Base-by-base conservation (phyloP, 78 protist species). In the Tieghemostelium lacteum region DNA sequence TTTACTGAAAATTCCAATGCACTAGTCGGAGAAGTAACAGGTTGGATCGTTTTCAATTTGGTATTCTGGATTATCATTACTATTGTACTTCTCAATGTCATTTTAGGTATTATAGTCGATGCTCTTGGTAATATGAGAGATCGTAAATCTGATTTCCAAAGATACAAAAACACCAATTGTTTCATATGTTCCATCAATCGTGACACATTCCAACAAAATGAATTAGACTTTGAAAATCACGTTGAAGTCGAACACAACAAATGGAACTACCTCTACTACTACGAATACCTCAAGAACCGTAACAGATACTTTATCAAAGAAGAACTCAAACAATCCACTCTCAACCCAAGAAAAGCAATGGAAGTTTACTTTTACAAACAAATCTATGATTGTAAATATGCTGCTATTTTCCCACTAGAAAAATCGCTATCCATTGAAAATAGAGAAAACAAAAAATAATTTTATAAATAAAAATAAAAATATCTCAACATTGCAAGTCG, bases 31-130 rank as follows among this genome's bases (percentile, higher is more conserved):
- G 5, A 29, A 14, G 42, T 69, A 20, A 34, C 69, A 17, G 91
- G 61, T 10, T 83, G 91, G 91, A 83, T 78, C 24, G 91, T 69
- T 12, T 83, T 49, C 31, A 65, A 70, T 66, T 49, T 88, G 6
- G 58, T 76, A 1, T 75, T 77, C 54, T 88, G 75, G 22, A 60
- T 88, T 0, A 26, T 88, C 2, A 50, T 75, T 1, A 24, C 88
- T 1, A 34, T 88, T 4, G 37, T 88, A 0, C 28, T 88, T 7
- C 34, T 88, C 22, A 88, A 88, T 71, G 87, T 88, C 31, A 70
- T 88, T 31, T 67, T 88, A 3, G 93, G 88, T 88, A 88, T 88
- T 52, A 88, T 88, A 14, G 93, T 88, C 49, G 93, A 88, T 71
- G 73, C 93, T 0, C 73, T 88, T 65, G 93, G 87, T 37, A 69